Conservation (phyloP, 176 grass and related monocot species). For the Poa pratensis region DNA sequence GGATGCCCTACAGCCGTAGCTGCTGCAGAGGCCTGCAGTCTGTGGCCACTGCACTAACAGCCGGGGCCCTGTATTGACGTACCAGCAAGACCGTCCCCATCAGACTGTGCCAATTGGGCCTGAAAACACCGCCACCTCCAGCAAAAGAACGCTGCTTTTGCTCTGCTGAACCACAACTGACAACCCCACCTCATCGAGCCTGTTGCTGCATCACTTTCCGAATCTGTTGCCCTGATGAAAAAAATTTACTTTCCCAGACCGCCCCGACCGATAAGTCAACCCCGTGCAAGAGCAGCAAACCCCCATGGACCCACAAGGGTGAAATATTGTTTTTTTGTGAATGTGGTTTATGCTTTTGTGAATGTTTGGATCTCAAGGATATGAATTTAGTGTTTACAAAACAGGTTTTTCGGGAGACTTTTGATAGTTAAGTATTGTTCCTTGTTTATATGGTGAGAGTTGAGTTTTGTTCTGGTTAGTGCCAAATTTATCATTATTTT, state of each 20-base stretch:
- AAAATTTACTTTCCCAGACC: background rate
- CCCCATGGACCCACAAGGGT: background rate
- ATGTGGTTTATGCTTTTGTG: conserved; percentile 4
- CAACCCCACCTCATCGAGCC: background rate
- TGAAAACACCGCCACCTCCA: background rate
- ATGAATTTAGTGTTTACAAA: background rate
- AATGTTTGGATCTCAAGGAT: conserved; percentile 5
- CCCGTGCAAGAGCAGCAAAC: background rate
- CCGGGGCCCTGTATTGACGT: background rate
- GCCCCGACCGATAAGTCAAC: background rate
- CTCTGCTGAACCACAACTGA: background rate
- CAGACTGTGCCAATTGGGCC: background rate
- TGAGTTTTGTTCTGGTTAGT: background rate
- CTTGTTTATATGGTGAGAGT: background rate
- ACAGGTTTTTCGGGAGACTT: background rate
- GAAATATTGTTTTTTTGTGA: background rate
- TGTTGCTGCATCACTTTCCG: background rate
- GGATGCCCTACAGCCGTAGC: background rate
- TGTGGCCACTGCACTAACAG: background rate
- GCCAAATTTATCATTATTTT: background rate
- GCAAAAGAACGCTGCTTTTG: background rate
- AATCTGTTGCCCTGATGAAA: background rate
- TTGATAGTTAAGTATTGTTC: background rate
- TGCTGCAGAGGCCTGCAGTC: background rate
- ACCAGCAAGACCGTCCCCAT: background rate